These are phyloP conservation scores for Phialocephala sp. DNA, from an alignment of 2,329 filamentous ascomycete genomes.

Conservation along the genomic window DNA sequence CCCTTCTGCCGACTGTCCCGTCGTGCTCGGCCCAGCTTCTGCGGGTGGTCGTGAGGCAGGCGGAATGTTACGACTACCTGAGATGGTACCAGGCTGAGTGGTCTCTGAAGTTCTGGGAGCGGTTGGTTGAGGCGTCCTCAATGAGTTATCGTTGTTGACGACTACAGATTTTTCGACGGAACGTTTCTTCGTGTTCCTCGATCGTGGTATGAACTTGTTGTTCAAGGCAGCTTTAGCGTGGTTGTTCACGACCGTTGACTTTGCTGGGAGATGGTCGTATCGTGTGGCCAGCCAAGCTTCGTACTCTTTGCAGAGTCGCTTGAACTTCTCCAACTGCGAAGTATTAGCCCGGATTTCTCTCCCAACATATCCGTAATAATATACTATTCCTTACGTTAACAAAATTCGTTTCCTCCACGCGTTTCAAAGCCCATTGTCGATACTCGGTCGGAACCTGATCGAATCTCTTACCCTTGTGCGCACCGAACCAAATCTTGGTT, in stretches of 20 bases:
- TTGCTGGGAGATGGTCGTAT: background rate
- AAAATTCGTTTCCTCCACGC: background rate
- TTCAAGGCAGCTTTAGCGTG: too few relatives aligned
- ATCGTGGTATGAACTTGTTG: background rate
- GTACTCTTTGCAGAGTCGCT: background rate
- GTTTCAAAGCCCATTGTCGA: background rate
- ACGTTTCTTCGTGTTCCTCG: background rate
- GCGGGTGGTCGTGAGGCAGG: background rate
- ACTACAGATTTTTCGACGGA: background rate
- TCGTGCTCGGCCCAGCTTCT: background rate
- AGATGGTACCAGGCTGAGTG: too few relatives aligned
- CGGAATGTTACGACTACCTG: too few relatives aligned
- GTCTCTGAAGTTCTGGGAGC: too few relatives aligned
- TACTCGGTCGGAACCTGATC: background rate
- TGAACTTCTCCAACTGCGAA: background rate
- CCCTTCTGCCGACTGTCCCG: background rate
- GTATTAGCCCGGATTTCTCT: background rate
- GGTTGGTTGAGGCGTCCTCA: background rate
- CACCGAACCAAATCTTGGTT: background rate
- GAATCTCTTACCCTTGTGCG: background rate
- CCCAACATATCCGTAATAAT: background rate
- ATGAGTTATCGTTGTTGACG: background rate
- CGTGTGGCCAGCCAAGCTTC: background rate
- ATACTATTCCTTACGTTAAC: background rate
- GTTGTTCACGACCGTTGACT: background rate